phyloP scores from a whole-genome alignment of 2,329 filamentous ascomycete species.

The Aspergillus fumigatiaffinis region DNA sequence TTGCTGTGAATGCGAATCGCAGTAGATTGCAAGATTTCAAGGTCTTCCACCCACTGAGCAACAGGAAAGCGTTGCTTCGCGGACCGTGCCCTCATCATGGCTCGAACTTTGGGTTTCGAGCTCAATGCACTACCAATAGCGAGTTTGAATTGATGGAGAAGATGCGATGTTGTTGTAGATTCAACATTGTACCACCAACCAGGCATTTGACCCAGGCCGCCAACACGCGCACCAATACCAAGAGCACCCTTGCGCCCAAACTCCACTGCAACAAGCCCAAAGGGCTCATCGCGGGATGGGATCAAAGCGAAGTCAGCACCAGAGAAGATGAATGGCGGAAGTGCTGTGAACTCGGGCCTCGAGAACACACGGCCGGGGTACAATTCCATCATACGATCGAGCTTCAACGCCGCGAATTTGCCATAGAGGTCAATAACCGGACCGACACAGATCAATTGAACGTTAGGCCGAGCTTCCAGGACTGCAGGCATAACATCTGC shows the following conservation, averaged over 20 bases:
- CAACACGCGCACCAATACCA: constrained; percentile 63
- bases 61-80: constrained; percentile 65
- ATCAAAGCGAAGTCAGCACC: constrained; percentile 67
- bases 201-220: constrained; percentile 66
- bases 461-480: constrained; percentile 56
- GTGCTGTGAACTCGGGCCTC: constrained; percentile 64
- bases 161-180: constrained; percentile 59
- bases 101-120: constrained; percentile 53
- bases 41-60: constrained; percentile 62
- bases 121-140: constrained; percentile 60
- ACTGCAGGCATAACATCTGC: constrained; percentile 64
- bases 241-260: constrained; percentile 66
- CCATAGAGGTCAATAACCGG: constrained; percentile 66
- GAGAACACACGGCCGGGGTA: constrained; percentile 64
- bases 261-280: constrained; percentile 65
- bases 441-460: constrained; percentile 61
- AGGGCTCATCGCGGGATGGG: constrained; percentile 65
- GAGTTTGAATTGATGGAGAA: constrained; percentile 62
- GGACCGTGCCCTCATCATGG: constrained; percentile 61
- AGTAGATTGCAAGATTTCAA: constrained; percentile 59
- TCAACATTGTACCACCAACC: constrained; percentile 70
- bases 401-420: constrained; percentile 63
- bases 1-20: constrained; percentile 57
- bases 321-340: constrained; percentile 64
- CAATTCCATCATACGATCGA: constrained; percentile 60